phyloP scores from a whole-genome alignment of 2,329 filamentous ascomycete species.

The Nemania diffusa region DNA sequence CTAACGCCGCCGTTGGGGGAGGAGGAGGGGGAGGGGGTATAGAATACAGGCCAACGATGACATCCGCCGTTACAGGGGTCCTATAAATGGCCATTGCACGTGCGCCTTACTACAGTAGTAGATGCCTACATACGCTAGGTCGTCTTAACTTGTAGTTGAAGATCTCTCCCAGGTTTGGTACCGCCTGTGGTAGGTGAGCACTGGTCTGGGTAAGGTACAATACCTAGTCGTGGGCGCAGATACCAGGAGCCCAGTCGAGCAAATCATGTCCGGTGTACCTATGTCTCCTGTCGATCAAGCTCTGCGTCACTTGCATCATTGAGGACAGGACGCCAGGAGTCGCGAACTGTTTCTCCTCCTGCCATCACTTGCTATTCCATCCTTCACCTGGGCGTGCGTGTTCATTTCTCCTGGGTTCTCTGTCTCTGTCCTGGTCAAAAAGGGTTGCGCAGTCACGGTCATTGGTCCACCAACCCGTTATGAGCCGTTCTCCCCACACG shows the following conservation, averaged over 20 bases:
- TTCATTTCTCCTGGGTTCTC: not conserved
- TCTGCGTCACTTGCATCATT: not conserved
- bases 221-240: not conserved
- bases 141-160: conserved; percentile 17
- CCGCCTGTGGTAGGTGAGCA: conserved; percentile 18
- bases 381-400: not conserved
- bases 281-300: not conserved
- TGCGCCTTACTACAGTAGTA: conserved; percentile 10
- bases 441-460: conserved; percentile 23
- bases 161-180: conserved; percentile 16
- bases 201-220: conserved; percentile 24
- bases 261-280: not conserved
- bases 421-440: conserved; percentile 4
- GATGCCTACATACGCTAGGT: not conserved
- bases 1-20: conserved; percentile 1
- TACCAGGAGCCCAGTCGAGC: conserved; percentile 8
- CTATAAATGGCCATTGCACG: conserved; percentile 12
- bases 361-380: not conserved
- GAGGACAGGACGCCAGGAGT: not conserved
- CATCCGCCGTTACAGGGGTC: conserved; percentile 24
- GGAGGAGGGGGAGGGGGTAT: no score
- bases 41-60: conserved; percentile 15
- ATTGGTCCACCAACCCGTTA: conserved; percentile 25
- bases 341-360: not conserved
- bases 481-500: conserved; percentile 30